Evolutionary conservation across 441 rosid genomes (phyloP), one percentile per base, ranked within the genome.

Genomic region (Capsella rubella): DNA sequence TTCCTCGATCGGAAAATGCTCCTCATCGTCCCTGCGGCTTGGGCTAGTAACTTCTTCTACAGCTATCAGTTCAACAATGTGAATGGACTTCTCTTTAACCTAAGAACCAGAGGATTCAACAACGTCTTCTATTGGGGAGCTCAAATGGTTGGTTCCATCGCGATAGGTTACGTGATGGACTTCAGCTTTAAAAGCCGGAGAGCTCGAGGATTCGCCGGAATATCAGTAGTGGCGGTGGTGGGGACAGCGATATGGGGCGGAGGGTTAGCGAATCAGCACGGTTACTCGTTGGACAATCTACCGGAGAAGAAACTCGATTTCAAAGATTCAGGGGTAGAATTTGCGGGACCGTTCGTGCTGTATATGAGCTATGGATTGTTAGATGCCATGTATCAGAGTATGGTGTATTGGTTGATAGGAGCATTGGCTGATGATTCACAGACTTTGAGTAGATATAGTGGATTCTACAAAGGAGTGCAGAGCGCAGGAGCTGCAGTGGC

Each of bases 391-490:
- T 86, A 82, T 69, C 87, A 86, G 79, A 84, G 84, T 47, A 64
- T 82, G 84, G 87, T 86, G 15, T 84, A 86, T 67, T 86, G 89
- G 87, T 72, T 84, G 70, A 86, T 86, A 6, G 89, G 89, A 3
- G 80, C 86, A 10, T 52, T 86, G 16, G 87, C 89, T 0, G 78
- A 86, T 64, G 87, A 84, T 64, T 85, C 89, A 1, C 82, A 74
- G 71, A 85, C 82, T 8, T 82, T 85, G 25, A 85, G 85, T 83
- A 85, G 87, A 52, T 84, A 82, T 51, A 79, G 79, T 59, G 87
- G 89, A 34, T 86, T 84, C 51, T 84, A 82, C 72, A 86, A 86
- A 65, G 86, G 89, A 54, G 83, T 86, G 75, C 87, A 86, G 39
- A 86, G 87, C 6, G 87, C 87, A 16, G 83, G 87, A 63, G 89